Evolutionary conservation across 2,329 filamentous ascomycete species (phyloP).

Genomic region (Aspergillus clavatus): DNA sequence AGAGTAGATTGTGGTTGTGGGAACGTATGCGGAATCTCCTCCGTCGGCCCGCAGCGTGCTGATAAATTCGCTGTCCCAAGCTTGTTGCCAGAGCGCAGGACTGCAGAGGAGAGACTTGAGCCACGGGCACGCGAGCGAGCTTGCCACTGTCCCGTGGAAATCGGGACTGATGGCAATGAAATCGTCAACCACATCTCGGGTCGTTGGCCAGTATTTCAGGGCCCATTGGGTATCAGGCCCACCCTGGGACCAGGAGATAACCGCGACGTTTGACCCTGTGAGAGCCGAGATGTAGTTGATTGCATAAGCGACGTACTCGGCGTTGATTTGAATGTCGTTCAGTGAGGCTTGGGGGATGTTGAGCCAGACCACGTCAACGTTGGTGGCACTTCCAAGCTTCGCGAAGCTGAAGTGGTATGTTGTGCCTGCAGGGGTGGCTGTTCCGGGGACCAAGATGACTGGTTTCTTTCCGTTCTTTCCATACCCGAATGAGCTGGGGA

Average conservation of each 20-base stretch:
- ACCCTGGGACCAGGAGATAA: slow-evolving; percentile 55
- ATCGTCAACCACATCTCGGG: slow-evolving; percentile 43
- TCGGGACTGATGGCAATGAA: slow-evolving; percentile 51
- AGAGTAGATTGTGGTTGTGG: slow-evolving; percentile 52
- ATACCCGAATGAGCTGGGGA: slow-evolving; percentile 47
- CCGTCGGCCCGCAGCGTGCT: slow-evolving; percentile 38
- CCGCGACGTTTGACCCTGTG: slow-evolving; percentile 36
- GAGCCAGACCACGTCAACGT: slow-evolving; percentile 52
- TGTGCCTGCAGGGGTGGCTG: slow-evolving; percentile 45
- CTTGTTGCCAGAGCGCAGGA: slow-evolving; percentile 45
- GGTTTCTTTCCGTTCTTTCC: slow-evolving; percentile 41
- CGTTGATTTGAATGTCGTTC: slow-evolving; percentile 47
- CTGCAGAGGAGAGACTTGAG: slow-evolving; percentile 24
- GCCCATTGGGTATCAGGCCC: slow-evolving; percentile 54
- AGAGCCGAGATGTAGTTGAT: slow-evolving; percentile 52
- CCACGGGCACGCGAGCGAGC: slow-evolving; percentile 29
- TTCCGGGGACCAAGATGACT: slow-evolving; percentile 52
- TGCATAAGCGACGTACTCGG: slow-evolving; percentile 55
- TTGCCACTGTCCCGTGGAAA: slow-evolving; percentile 47
- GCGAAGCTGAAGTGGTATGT: slow-evolving; percentile 47
- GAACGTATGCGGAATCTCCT: slow-evolving; percentile 52
- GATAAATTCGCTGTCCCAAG: slow-evolving; percentile 13
- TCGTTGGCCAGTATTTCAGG: slow-evolving; percentile 54
- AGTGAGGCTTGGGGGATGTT: slow-evolving; percentile 50
- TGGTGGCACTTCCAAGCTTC: slow-evolving; percentile 43